A percentile compares a stretch with the other conserved stretches of the same genome.
Evolutionary conservation across 192 early-diverging fungal species (phyloP).

Genomic region (Podila epigama): DNA sequence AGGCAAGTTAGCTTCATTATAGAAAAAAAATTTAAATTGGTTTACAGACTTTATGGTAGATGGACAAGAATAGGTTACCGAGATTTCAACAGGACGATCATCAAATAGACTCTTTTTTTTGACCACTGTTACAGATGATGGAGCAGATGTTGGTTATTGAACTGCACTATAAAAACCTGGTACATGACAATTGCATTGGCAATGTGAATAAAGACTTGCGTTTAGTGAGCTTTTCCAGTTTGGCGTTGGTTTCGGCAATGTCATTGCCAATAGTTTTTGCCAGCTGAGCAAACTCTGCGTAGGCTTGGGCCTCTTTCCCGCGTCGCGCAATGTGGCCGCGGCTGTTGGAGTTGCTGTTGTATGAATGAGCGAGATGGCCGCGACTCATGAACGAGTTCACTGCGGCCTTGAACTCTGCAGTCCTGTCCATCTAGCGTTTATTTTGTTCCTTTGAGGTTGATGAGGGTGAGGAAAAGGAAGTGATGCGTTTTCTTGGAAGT

Average conservation of each 20-base stretch:
- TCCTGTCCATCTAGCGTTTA: slow-evolving; percentile 83
- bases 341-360: slow-evolving; percentile 7
- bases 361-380: slow-evolving; percentile 21
- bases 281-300: slow-evolving; percentile 85
- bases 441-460: neutral
- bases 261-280: slow-evolving; percentile 86
- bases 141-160: neutral
- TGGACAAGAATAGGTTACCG: no score
- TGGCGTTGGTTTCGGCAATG: slow-evolving; percentile 81
- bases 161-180: no score
- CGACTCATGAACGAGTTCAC: slow-evolving; percentile 75
- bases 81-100: slow-evolving; percentile 95
- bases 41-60: neutral
- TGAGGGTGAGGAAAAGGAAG: neutral
- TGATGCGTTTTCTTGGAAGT: neutral
- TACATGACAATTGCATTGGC: no score
- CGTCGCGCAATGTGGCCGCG: slow-evolving; percentile 10
- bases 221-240: slow-evolving; percentile 87
- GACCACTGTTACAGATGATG: slow-evolving; percentile 64
- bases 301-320: slow-evolving; percentile 47
- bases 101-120: slow-evolving; percentile 96
- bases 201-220: slow-evolving; percentile 45
- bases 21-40: neutral
- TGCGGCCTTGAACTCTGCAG: slow-evolving; percentile 87
- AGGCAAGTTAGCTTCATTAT: neutral